Percentiles rank a stretch among this genome's conserved stretches.
Evolutionary conservation across 2,329 filamentous ascomycete species (phyloP).

Genomic region (Microascus cirrosus): DNA sequence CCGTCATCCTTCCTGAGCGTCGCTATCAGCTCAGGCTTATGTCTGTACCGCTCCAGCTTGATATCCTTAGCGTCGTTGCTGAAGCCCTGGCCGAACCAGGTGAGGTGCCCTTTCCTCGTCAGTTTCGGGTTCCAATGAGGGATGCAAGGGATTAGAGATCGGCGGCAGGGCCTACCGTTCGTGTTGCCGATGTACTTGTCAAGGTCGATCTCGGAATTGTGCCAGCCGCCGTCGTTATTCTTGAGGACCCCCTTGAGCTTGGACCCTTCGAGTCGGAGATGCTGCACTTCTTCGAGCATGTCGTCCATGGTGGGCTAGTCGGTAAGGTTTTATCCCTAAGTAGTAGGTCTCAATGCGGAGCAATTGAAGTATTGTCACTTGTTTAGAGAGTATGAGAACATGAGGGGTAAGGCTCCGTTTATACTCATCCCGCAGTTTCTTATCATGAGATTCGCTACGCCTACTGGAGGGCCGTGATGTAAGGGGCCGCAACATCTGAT

Average conservation of each 20-base stretch:
- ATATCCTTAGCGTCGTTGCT: slow-evolving; percentile 32
- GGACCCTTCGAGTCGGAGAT: background rate
- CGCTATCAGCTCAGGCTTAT: background rate
- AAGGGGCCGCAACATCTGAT: too few species aligned
- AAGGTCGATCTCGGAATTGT: slow-evolving; percentile 39
- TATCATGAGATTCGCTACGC: too few species aligned
- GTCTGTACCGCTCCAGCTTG: background rate
- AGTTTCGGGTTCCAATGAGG: background rate
- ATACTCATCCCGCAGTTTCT: too few species aligned
- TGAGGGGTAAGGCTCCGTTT: too few species aligned
- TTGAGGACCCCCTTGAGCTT: slow-evolving; percentile 13
- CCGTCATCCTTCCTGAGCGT: background rate
- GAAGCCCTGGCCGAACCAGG: slow-evolving; percentile 23
- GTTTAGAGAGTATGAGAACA: too few species aligned
- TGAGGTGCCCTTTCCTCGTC: background rate
- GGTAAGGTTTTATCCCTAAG: background rate
- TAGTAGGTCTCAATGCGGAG: background rate
- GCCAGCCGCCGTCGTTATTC: slow-evolving; percentile 27
- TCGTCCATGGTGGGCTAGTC: background rate
- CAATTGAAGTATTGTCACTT: background rate
- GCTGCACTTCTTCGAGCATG: background rate
- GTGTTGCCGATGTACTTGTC: slow-evolving; percentile 40
- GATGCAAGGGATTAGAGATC: background rate
- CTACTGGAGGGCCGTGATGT: too few species aligned
- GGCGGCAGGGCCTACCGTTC: slow-evolving; percentile 22